Percentiles rank a stretch among this genome's conserved stretches.
Evolutionary conservation across 805 yeast species (phyloP).

Genomic region (Candida odintsovae): DNA sequence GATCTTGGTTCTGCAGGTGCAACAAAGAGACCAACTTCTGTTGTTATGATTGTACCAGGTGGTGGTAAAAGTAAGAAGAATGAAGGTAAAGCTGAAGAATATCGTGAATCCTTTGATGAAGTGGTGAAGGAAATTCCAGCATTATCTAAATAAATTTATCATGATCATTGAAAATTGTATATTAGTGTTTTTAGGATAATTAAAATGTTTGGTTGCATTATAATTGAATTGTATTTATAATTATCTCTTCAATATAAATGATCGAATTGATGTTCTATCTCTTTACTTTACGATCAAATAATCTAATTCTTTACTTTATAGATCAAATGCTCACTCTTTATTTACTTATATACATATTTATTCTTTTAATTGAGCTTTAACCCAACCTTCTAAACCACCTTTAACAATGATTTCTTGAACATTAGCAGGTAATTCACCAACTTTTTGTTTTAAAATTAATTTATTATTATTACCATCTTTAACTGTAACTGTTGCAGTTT

Average conservation of each 20-base stretch:
- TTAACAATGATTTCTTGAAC: slow-evolving; percentile 94
- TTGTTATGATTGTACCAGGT: slow-evolving; percentile 96
- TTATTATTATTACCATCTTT: slow-evolving; percentile 51
- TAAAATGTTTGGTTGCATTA: not conserved
- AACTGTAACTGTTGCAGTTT: slow-evolving; percentile 74
- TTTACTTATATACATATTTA: too few species aligned
- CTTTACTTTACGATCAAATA: too few species aligned
- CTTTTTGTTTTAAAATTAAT: slow-evolving; percentile 73
- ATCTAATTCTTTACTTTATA: too few species aligned
- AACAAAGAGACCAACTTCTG: slow-evolving; percentile 97
- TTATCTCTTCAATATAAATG: too few species aligned
- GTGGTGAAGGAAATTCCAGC: slow-evolving; percentile 80
- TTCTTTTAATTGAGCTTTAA: slow-evolving; percentile 55
- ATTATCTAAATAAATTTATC: slow-evolving; percentile 5
- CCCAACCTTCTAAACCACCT: slow-evolving; percentile 99
- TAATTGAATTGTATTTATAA: too few species aligned
- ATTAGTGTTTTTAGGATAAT: not conserved
- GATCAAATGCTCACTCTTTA: too few species aligned
- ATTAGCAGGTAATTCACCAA: slow-evolving; percentile 92
- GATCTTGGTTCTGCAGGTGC: slow-evolving; percentile 99
- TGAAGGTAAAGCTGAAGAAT: slow-evolving; percentile 71
- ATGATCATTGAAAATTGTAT: not conserved
- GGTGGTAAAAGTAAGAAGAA: slow-evolving; percentile 78
- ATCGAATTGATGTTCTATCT: too few species aligned
- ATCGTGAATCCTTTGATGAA: slow-evolving; percentile 89